Evolutionary conservation across 306 rosid genomes (phyloP).

Genomic region (barrel medic (Medicago truncatula)): MtrunA17r5.0-ANR NC_053048.1:55948501-55949000

Average conservation of each 20-base stretch:
- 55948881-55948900: slow-evolving; percentile 77
- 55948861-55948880: slow-evolving; percentile 36
- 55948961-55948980: slow-evolving; percentile 96
- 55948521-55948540: slow-evolving; percentile 28
- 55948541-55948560: slow-evolving; percentile 23
- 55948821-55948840: slow-evolving; percentile 17
- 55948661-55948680: slow-evolving; percentile 32
- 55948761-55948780: slow-evolving; percentile 20
- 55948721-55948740: slow-evolving; percentile 1
- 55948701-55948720: not conserved
- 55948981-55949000: slow-evolving; percentile 96
- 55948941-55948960: slow-evolving; percentile 95
- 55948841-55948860: slow-evolving; percentile 14
- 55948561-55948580: slow-evolving; percentile 25
- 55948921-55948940: slow-evolving; percentile 72
- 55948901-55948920: slow-evolving; percentile 83
- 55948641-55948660: slow-evolving; percentile 2
- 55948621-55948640: too few species aligned
- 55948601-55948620: slow-evolving; percentile 21
- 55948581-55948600: slow-evolving; percentile 35
- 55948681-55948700: slow-evolving; percentile 8
- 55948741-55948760: slow-evolving; percentile 19
- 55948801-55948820: slow-evolving; percentile 25
- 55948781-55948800: slow-evolving; percentile 27
- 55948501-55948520: not conserved